Evolutionary conservation across 2,329 filamentous ascomycete species (phyloP), one percentile per base, ranked within the genome.

Genomic region (Aspergillus novoparasiticus): DNA sequence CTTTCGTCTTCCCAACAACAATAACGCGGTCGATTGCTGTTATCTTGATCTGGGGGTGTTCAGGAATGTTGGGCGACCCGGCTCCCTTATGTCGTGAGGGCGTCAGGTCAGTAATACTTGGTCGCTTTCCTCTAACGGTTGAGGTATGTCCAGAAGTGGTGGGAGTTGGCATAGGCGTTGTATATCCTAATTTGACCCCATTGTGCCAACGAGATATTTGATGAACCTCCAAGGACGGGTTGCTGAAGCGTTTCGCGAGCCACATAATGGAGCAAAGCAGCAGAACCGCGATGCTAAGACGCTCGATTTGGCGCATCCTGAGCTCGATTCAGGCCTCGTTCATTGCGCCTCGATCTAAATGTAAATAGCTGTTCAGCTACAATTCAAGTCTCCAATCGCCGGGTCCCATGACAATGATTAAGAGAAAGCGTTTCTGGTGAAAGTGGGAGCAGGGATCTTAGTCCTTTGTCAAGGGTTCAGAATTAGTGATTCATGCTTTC

Each of bases 1-100:
- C 70, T 12, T 74, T 71, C 36, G 79, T 69, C 60, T 74, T 78
- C n/a, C 80, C 80, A 65, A 82, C 70, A 16, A 81, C 72, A 53
- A 81, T 68, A 16, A 75, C 70, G 2, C 65, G 63, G 19, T 67
- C 65, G 5, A 41, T n/a, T 23, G 32, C 54, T 41, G 11, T 56
- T 4, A 57, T 54, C 64, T 72, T 66, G 54, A 70, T 66, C 6
- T 45, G 50, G 16, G 50, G 34, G n/a, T 57, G 19, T 54, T 60
- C 1, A n/a, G 45, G 14, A 28, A 32, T 14, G 10, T 58, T 60
- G 16, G 53, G n/a, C 19, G 30, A 56, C 19, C 39, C 48, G 3
- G 28, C 23, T 9, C 48, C 39, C 19, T 54, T 28, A n/a, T 58
- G 26, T 12, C 46, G 53, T 26, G 57, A 63, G 3, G 63, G 60